Evolutionary conservation across 2,329 filamentous ascomycete species (phyloP).

Genomic region (Fusarium algeriense): DNA sequence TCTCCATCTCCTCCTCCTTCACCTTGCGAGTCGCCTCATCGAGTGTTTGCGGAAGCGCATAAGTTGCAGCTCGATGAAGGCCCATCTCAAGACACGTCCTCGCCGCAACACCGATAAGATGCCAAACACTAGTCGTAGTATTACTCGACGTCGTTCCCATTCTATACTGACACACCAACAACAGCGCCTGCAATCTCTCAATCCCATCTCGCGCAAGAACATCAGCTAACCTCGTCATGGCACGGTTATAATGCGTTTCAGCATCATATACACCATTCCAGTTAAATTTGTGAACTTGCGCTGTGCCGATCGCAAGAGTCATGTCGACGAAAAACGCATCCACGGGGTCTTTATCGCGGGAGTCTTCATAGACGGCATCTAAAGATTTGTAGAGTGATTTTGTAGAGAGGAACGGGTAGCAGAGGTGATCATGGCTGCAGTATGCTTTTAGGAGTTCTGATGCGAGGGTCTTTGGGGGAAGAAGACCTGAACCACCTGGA

Average conservation of each 20-base stretch:
- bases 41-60: conserved; percentile 33
- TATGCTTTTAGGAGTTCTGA: conserved; percentile 56
- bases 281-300: conserved; percentile 58
- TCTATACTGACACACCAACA: conserved; percentile 59
- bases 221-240: conserved; percentile 52
- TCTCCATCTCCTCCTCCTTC: conserved; percentile 49
- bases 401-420: conserved; percentile 56
- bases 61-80: conserved; percentile 55
- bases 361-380: conserved; percentile 49
- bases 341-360: conserved; percentile 38
- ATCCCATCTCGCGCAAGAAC: conserved; percentile 54
- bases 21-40: background rate
- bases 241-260: conserved; percentile 56
- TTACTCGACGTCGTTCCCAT: conserved; percentile 56
- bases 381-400: conserved; percentile 46
- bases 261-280: conserved; percentile 59
- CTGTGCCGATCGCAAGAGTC: conserved; percentile 58
- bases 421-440: conserved; percentile 57
- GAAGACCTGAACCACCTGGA: conserved; percentile 38
- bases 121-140: conserved; percentile 57
- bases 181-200: conserved; percentile 55
- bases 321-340: conserved; percentile 59
- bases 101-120: conserved; percentile 58
- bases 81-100: conserved; percentile 57
- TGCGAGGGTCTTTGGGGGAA: conserved; percentile 54